Conservation (phyloP, 1,284 basidiomycete genomes). For the Entoloma clypeatum region DNA sequence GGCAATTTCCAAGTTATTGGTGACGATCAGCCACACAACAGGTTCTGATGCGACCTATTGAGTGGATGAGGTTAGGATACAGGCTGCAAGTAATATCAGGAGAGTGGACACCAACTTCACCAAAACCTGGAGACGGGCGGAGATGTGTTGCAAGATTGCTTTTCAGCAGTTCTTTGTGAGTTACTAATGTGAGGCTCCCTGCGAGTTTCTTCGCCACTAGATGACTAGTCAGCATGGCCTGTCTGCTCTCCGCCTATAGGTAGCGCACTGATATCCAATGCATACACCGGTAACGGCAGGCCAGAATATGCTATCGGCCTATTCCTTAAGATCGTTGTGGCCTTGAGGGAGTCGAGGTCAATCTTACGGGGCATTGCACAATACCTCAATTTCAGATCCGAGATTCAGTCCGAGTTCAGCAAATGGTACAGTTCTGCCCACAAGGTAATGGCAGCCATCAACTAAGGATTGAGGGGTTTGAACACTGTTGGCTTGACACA, state of each 20-base stretch:
- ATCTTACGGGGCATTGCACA: slow-evolving; percentile 92
- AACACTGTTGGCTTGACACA: slow-evolving; percentile 90
- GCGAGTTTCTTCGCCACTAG: slow-evolving; percentile 97
- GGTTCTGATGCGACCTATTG: slow-evolving; percentile 64
- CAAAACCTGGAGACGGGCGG: slow-evolving; percentile 81
- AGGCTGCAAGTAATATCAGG: neutral
- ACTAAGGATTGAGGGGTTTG: slow-evolving; percentile 96
- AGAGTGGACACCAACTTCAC: slow-evolving; percentile 51
- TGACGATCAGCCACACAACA: slow-evolving; percentile 77
- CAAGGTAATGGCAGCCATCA: slow-evolving; percentile 91
- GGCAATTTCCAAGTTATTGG: slow-evolving; percentile 93
- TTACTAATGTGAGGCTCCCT: slow-evolving; percentile 94
- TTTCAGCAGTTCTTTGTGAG: slow-evolving; percentile 96
- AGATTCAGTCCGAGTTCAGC: slow-evolving; percentile 96
- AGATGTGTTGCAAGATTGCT: slow-evolving; percentile 92
- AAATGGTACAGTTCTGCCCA: slow-evolving; percentile 96
- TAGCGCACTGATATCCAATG: slow-evolving; percentile 64
- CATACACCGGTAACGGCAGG: slow-evolving; percentile 66
- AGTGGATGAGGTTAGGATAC: slow-evolving; percentile 9
- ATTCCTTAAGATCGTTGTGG: slow-evolving; percentile 78
- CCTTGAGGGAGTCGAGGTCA: slow-evolving; percentile 84
- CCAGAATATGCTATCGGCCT: slow-evolving; percentile 55
- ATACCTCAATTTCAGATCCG: slow-evolving; percentile 98
- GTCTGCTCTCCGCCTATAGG: slow-evolving; percentile 61
- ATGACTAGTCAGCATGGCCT: slow-evolving; percentile 65